A percentile compares a stretch with the other conserved stretches of the same genome.
Conservation (phyloP, 768 basidiomycete species). For the Termitomyces sp. region DNA sequence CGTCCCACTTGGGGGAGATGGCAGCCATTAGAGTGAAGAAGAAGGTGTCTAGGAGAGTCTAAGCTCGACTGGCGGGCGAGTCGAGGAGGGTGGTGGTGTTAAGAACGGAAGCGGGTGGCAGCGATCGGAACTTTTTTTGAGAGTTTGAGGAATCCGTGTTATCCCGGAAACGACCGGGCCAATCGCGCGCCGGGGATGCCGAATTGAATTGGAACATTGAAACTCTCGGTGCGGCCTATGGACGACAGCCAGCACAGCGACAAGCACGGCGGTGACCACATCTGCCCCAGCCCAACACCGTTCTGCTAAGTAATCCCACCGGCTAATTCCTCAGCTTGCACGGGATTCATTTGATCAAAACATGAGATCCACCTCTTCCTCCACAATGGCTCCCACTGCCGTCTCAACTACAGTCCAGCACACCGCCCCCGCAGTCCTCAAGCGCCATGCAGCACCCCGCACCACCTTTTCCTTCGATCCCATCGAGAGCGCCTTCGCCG, state of each 20-base stretch:
- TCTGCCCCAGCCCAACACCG: not conserved
- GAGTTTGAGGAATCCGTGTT: constrained; percentile 29
- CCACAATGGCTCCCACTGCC: constrained; percentile 15
- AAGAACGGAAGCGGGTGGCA: constrained; percentile 19
- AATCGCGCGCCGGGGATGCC: constrained; percentile 31
- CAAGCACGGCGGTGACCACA: not conserved
- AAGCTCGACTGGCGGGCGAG: constrained; percentile 16
- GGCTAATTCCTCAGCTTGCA: constrained; percentile 5
- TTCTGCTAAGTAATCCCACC: not conserved
- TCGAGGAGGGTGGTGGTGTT: constrained; percentile 26
- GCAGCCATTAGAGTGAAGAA: constrained; percentile 47
- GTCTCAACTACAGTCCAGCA: constrained; percentile 5
- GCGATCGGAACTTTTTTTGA: constrained; percentile 14
- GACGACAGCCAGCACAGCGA: not conserved
- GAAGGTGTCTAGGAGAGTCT: constrained; percentile 29
- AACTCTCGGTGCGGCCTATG: not conserved
- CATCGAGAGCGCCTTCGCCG: constrained; percentile 75
- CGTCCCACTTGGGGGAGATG: constrained; percentile 68
- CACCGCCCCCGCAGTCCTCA: constrained; percentile 7
- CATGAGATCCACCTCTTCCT: constrained; percentile 8
- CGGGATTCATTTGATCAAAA: constrained; percentile 9
- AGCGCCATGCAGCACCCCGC: constrained; percentile 29
- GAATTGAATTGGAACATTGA: not conserved
- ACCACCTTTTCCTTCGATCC: constrained; percentile 69
- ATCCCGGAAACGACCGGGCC: constrained; percentile 39